These are phyloP conservation scores for Erigeron philadelphicus DNA, from an alignment of 140 eudicot genomes.

Conservation along the genomic window DNA sequence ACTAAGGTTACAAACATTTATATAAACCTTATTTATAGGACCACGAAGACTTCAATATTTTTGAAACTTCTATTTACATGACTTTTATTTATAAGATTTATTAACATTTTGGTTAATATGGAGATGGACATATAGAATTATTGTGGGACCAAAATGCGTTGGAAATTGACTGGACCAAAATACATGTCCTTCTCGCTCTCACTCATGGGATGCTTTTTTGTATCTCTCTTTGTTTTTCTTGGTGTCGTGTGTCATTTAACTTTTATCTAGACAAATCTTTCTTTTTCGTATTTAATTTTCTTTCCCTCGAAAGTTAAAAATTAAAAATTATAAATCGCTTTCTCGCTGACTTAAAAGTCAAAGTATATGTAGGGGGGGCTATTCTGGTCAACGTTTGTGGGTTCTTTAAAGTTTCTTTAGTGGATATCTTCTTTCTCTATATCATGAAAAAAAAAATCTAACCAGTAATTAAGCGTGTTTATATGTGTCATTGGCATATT, in stretches of 20 bases:
- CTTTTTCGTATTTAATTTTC: neutral
- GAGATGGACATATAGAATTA: slow-evolving; percentile 22
- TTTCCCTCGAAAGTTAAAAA: neutral
- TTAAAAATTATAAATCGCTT: slow-evolving; percentile 10
- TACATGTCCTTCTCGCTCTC: slow-evolving; percentile 31
- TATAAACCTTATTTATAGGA: too few relatives aligned
- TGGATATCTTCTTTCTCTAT: neutral
- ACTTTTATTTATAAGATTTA: too few relatives aligned
- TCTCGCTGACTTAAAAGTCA: slow-evolving; percentile 45
- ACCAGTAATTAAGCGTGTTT: neutral
- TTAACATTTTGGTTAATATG: neutral
- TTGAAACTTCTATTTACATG: too few relatives aligned
- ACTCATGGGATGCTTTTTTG: slow-evolving; percentile 40
- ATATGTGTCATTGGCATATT: too few relatives aligned
- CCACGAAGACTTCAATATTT: too few relatives aligned
- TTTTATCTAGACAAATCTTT: slow-evolving; percentile 28
- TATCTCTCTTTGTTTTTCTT: slow-evolving; percentile 36
- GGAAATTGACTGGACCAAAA: slow-evolving; percentile 39
- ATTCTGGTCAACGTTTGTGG: slow-evolving; percentile 39
- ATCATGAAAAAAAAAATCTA: neutral
- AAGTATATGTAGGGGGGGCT: slow-evolving; percentile 30
- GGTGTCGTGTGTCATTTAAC: slow-evolving; percentile 37
- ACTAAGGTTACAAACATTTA: too few relatives aligned
- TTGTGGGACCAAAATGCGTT: slow-evolving; percentile 37
- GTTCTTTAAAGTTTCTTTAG: slow-evolving; percentile 19